phyloP scores from a whole-genome alignment of 805 yeast genomes.

The Monosporozyma solicola region DNA sequence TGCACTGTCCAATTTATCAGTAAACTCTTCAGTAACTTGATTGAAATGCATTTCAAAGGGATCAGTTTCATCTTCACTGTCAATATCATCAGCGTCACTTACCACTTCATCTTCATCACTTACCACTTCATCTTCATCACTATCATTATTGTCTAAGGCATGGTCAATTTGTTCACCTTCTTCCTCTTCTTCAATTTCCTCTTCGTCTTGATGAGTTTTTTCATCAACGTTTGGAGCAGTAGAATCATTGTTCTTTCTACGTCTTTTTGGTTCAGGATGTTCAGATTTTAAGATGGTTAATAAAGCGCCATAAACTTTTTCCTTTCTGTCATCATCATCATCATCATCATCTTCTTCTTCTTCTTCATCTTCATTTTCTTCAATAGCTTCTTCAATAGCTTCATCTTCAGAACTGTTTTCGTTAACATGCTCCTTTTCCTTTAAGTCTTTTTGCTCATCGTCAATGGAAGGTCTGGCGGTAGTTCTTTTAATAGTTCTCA shows the following conservation, averaged over 20 bases:
- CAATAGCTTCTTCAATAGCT: background rate
- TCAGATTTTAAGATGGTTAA: constrained; percentile 50
- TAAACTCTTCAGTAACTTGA: constrained; percentile 29
- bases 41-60: constrained; percentile 76
- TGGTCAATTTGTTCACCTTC: constrained; percentile 27
- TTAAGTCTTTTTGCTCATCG: constrained; percentile 11
- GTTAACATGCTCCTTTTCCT: background rate
- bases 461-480: constrained; percentile 18
- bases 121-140: constrained; percentile 19
- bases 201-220: constrained; percentile 13
- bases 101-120: constrained; percentile 22
- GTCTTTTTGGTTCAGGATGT: constrained; percentile 24
- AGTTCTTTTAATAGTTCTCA: constrained; percentile 52
- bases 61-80: constrained; percentile 42
- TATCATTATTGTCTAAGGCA: constrained; percentile 18
- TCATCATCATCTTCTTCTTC: constrained; percentile 9
- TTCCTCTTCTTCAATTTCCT: constrained; percentile 21
- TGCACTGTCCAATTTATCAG: constrained; percentile 32
- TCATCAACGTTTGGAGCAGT: background rate
- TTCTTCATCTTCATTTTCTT: constrained; percentile 9
- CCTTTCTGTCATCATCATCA: constrained; percentile 24
- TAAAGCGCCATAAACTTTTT: constrained; percentile 57
- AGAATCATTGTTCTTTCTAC: constrained; percentile 9
- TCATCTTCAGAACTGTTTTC: background rate
- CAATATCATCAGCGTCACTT: constrained; percentile 19